A percentile compares a stretch with the other conserved stretches of the same genome.
Evolutionary conservation across 805 yeast species (phyloP).

Genomic region (Naumovozyma dairenensis): DNA sequence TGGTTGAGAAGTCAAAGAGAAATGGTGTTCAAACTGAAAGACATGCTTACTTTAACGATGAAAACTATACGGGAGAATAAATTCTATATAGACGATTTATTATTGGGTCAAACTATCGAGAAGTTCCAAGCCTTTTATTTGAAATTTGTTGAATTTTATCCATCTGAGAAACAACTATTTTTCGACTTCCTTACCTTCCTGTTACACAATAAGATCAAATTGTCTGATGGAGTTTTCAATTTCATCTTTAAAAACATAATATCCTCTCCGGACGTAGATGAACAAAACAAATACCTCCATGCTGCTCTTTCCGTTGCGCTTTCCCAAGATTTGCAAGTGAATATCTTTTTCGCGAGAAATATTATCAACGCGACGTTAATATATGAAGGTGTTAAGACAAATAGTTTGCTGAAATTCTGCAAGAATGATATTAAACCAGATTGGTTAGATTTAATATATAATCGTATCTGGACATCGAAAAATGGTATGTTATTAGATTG

Average conservation of each 20-base stretch:
- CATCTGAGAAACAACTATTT: slow-evolving; percentile 29
- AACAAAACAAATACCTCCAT: slow-evolving; percentile 42
- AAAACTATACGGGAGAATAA: slow-evolving; percentile 18
- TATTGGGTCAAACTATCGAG: slow-evolving; percentile 58
- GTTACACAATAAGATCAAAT: slow-evolving; percentile 11
- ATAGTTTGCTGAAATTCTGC: neutral
- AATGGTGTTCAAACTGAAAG: slow-evolving; percentile 20
- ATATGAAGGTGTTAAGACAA: slow-evolving; percentile 42
- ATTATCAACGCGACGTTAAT: slow-evolving; percentile 58
- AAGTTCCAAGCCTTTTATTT: slow-evolving; percentile 47
- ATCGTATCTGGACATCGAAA: slow-evolving; percentile 61
- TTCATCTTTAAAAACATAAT: slow-evolving; percentile 51
- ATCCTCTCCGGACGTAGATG: slow-evolving; percentile 35
- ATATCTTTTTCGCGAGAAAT: slow-evolving; percentile 50
- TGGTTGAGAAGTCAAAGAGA: slow-evolving; percentile 49
- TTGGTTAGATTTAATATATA: slow-evolving; percentile 60
- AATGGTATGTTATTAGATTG: slow-evolving; percentile 37
- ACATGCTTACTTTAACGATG: slow-evolving; percentile 20
- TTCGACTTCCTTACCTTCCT: slow-evolving; percentile 36
- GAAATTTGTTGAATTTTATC: slow-evolving; percentile 26
- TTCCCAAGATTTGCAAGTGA: slow-evolving; percentile 41
- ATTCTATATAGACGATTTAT: slow-evolving; percentile 42
- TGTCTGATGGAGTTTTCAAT: slow-evolving; percentile 39
- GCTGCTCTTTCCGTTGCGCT: slow-evolving; percentile 43
- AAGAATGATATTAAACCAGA: slow-evolving; percentile 26